Conservation (phyloP, 1,284 basidiomycete species). For the Moniliella sp. region DNA sequence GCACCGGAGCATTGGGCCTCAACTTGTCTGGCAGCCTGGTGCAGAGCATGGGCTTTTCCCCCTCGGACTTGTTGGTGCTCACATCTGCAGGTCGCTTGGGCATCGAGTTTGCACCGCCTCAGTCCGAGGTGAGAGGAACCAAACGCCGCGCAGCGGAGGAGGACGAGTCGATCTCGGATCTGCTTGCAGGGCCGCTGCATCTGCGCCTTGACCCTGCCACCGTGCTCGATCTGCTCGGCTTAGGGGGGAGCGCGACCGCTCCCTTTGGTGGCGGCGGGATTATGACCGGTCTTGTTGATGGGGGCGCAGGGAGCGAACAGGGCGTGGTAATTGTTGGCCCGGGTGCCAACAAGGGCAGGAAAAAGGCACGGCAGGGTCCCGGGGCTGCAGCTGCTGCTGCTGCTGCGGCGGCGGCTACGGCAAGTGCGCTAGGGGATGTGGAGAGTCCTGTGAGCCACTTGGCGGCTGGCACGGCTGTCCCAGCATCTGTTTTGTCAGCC, state of each 20-base stretch:
- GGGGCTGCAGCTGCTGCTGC: too few relatives aligned
- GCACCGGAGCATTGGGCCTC: neutral
- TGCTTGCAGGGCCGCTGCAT: too few relatives aligned
- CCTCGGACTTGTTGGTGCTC: neutral
- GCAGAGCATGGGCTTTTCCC: neutral
- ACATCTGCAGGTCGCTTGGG: neutral
- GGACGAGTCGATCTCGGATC: neutral
- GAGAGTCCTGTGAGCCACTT: too few relatives aligned
- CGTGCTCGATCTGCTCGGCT: neutral
- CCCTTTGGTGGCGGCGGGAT: neutral
- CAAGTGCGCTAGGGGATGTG: too few relatives aligned
- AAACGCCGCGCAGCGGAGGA: neutral
- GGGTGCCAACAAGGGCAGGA: neutral
- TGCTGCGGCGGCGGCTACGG: too few relatives aligned
- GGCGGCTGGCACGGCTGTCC: conserved; percentile 8
- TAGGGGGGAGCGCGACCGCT: neutral
- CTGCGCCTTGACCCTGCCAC: neutral
- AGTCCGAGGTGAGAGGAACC: too few relatives aligned
- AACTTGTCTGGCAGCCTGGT: neutral
- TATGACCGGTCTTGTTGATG: neutral
- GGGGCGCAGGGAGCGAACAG: neutral
- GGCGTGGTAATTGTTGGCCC: neutral
- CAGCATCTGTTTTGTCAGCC: neutral
- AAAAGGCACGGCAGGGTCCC: neutral
- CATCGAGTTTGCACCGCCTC: too few relatives aligned